These are phyloP conservation scores for Phyllosticta capitalensis DNA, from an alignment of 2,329 filamentous ascomycete species.

Conservation along the genomic window DNA sequence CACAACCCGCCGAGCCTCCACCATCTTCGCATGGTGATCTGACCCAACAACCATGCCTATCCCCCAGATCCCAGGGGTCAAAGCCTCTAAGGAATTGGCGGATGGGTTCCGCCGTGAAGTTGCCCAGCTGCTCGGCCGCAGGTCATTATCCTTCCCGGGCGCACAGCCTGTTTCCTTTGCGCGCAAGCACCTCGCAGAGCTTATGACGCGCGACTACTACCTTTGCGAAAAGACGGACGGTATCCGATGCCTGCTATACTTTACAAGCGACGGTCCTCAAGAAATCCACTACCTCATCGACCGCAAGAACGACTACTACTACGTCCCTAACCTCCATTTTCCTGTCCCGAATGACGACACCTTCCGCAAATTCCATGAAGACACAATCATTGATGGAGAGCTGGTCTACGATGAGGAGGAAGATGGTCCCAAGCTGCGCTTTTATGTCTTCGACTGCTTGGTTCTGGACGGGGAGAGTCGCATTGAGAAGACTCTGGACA, in stretches of 20 bases:
- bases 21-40: neutral
- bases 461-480: conserved; percentile 67
- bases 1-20: neutral
- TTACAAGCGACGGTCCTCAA: conserved; percentile 50
- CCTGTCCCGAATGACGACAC: conserved; percentile 54
- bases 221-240: conserved; percentile 98
- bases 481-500: conserved; percentile 73
- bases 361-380: conserved; percentile 59
- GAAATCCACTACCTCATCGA: conserved; percentile 91
- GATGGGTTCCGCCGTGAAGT: conserved; percentile 60
- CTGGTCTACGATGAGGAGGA: conserved; percentile 64
- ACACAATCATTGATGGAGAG: conserved; percentile 86
- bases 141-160: conserved; percentile 64
- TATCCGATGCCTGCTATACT: conserved; percentile 88
- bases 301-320: conserved; percentile 96
- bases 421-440: conserved; percentile 63
- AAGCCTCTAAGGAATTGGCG: conserved; percentile 14
- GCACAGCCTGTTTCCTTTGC: conserved; percentile 93
- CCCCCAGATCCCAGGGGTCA: conserved; percentile 9
- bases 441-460: conserved; percentile 88
- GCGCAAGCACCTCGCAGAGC: conserved; percentile 69
- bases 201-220: conserved; percentile 81
- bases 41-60: conserved; percentile 8
- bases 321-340: conserved; percentile 69
- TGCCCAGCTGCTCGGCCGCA: conserved; percentile 62